phyloP scores from a whole-genome alignment of 352 stramenopile species.

The Phytopythium delawarense region DNA sequence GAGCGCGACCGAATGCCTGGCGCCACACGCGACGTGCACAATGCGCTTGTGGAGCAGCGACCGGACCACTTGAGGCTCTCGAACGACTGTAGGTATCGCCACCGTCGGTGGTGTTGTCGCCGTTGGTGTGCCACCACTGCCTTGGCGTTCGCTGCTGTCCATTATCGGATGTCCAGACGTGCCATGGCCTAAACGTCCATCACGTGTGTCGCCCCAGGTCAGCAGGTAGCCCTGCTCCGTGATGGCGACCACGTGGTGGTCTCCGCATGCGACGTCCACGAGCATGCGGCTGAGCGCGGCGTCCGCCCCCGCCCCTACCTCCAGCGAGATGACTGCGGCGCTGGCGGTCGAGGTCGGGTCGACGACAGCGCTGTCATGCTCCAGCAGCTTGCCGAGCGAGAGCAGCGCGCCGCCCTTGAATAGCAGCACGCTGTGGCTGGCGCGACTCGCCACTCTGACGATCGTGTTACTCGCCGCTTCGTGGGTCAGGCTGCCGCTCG shows the following conservation, averaged over 20 bases:
- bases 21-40: constrained; percentile 54
- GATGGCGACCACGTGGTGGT: constrained; percentile 49
- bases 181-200: constrained; percentile 9
- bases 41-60: constrained; percentile 60
- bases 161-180: background rate
- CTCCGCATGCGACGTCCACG: constrained; percentile 51
- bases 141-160: background rate
- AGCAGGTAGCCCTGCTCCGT: constrained; percentile 75
- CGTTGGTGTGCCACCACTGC: background rate
- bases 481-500: background rate
- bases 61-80: constrained; percentile 23
- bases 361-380: background rate
- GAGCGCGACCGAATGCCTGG: constrained; percentile 53
- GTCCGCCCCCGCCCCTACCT: constrained; percentile 15
- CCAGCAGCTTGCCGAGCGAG: constrained; percentile 25
- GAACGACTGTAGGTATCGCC: background rate
- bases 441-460: constrained; percentile 35
- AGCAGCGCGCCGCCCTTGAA: constrained; percentile 40
- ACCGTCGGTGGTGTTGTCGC: background rate
- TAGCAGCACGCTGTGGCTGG: constrained; percentile 38
- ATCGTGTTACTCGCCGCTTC: constrained; percentile 23
- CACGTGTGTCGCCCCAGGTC: constrained; percentile 58
- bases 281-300: constrained; percentile 52
- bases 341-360: constrained; percentile 4
- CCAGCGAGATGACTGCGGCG: constrained; percentile 4